phyloP scores from a whole-genome alignment of 2,329 filamentous ascomycete species.

The Microascus cirrosus region DNA sequence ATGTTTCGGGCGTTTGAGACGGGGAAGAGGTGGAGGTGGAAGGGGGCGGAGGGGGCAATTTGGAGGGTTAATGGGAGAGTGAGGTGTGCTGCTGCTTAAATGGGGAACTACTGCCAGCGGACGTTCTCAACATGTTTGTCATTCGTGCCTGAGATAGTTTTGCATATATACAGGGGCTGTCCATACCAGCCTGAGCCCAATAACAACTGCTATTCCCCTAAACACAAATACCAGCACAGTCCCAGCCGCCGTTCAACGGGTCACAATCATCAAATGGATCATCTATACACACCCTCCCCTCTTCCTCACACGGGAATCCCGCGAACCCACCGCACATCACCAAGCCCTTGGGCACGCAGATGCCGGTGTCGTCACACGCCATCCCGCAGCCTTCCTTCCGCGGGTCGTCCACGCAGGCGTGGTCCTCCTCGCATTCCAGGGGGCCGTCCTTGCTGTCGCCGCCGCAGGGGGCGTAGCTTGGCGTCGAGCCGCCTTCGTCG shows the following conservation, averaged over 20 bases:
- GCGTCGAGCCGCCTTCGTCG: neutral
- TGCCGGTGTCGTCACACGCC: slow-evolving; percentile 22
- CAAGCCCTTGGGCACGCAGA: slow-evolving; percentile 13
- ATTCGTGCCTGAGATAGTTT: neutral
- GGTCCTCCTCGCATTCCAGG: slow-evolving; percentile 5
- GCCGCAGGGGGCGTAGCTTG: slow-evolving; percentile 19
- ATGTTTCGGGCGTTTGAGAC: slow-evolving; percentile 27
- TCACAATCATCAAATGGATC: neutral
- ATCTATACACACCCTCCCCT: neutral
- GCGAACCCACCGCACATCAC: slow-evolving; percentile 2
- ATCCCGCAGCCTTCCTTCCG: slow-evolving; percentile 18
- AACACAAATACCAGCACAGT: neutral
- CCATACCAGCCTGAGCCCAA: neutral
- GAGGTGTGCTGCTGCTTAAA: neutral
- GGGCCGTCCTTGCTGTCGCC: slow-evolving; percentile 14
- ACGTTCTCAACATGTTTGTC: neutral
- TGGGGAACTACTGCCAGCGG: neutral
- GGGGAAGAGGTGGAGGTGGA: slow-evolving; percentile 26
- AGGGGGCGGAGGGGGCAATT: slow-evolving; percentile 23
- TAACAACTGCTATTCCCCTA: neutral
- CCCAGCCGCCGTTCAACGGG: neutral
- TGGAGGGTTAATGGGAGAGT: neutral
- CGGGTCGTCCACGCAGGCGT: slow-evolving; percentile 21
- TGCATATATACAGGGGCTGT: neutral
- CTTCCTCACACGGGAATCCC: neutral